Evolutionary conservation across 2,329 filamentous ascomycete genomes (phyloP).

Genomic region (Aquanectria penicillioides): DNA sequence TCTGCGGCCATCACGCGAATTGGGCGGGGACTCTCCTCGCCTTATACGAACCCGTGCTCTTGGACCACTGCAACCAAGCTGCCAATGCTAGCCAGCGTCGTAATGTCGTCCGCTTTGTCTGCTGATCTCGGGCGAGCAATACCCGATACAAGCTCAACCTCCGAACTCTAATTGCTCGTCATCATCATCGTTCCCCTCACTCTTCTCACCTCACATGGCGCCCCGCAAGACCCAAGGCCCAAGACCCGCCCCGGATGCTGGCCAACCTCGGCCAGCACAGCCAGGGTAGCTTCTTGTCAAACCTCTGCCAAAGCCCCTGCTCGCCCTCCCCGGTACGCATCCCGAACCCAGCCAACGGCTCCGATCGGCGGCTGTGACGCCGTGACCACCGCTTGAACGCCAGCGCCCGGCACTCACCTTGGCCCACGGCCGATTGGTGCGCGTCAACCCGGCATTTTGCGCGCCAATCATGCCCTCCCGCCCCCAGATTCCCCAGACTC

Average conservation of each 20-base stretch:
- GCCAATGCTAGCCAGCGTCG: neutral
- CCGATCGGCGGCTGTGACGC: conserved; percentile 4
- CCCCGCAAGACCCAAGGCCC: too few relatives aligned
- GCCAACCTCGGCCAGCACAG: too few relatives aligned
- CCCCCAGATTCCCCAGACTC: conserved; percentile 21
- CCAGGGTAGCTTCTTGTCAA: too few relatives aligned
- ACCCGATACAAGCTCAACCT: conserved; percentile 7
- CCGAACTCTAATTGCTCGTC: conserved; percentile 4
- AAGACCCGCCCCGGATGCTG: too few relatives aligned
- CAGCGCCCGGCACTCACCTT: conserved; percentile 7
- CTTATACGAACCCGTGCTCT: neutral
- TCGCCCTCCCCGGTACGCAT: neutral
- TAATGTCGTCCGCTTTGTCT: neutral
- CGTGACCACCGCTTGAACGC: conserved; percentile 10
- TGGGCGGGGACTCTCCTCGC: too few relatives aligned
- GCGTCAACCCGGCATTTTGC: conserved; percentile 18
- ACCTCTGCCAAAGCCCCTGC: conserved; percentile 11
- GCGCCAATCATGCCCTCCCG: conserved; percentile 17
- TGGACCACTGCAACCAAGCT: neutral
- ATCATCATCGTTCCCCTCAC: neutral
- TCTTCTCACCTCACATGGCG: conserved; percentile 20
- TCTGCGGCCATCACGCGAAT: neutral
- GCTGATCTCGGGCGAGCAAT: conserved; percentile 22
- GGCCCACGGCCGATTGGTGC: conserved; percentile 18
- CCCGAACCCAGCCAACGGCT: neutral